Conservation (phyloP, 768 basidiomycete species). For the Boletales sp. region DNA sequence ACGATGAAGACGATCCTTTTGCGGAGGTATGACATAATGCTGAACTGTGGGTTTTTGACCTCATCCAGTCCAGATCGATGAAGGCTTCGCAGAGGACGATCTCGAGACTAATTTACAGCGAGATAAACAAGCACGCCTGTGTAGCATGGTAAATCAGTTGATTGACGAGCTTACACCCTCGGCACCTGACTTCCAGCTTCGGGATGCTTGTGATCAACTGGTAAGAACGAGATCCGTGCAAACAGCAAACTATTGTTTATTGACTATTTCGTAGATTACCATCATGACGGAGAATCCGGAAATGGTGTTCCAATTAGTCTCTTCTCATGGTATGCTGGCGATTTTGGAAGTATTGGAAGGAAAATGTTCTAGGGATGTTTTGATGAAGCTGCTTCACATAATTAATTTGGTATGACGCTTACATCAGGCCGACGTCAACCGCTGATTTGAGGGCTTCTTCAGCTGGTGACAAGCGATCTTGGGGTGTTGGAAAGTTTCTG, state of each 20-base stretch:
- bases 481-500: conserved; percentile 94
- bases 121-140: conserved; percentile 89
- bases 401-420: conserved; percentile 67
- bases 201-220: conserved; percentile 83
- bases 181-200: conserved; percentile 77
- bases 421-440: neutral
- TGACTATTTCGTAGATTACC: conserved; percentile 47
- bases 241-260: neutral
- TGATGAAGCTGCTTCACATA: conserved; percentile 81
- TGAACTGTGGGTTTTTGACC: conserved; percentile 1
- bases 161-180: conserved; percentile 84
- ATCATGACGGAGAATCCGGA: conserved; percentile 80
- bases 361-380: conserved; percentile 79
- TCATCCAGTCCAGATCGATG: conserved; percentile 64
- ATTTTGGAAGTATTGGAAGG: conserved; percentile 92
- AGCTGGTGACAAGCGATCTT: conserved; percentile 71
- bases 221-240: conserved; percentile 40
- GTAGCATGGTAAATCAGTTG: conserved; percentile 73
- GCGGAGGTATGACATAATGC: conserved; percentile 59
- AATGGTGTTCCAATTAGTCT: conserved; percentile 84
- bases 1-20: conserved; percentile 94
- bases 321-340: conserved; percentile 92
- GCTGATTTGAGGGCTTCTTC: neutral
- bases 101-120: conserved; percentile 88
- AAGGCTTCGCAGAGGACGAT: conserved; percentile 89